Evolutionary conservation across 495 filamentous ascomycete genomes (phyloP).

Genomic region (Lepidopterella palustris): DNA sequence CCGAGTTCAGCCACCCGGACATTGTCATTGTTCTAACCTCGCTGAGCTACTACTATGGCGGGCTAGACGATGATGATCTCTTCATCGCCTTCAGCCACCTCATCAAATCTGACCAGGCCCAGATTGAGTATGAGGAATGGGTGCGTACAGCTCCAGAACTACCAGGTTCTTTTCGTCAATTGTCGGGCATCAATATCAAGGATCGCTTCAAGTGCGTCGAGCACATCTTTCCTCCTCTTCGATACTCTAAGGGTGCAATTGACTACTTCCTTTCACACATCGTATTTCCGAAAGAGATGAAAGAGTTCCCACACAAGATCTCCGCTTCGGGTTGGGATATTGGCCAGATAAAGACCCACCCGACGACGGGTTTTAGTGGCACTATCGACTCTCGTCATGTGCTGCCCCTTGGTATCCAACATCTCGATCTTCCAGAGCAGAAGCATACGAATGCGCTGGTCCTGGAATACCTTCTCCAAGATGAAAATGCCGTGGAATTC

Average conservation of each 20-base stretch:
- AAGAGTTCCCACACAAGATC: slow-evolving; percentile 58
- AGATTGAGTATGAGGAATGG: slow-evolving; percentile 26
- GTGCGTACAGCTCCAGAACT: slow-evolving; percentile 24
- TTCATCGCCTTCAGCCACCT: slow-evolving; percentile 44
- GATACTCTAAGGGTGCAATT: slow-evolving; percentile 46
- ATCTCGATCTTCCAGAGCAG: slow-evolving; percentile 51
- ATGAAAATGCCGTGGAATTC: slow-evolving; percentile 43
- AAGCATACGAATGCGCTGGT: slow-evolving; percentile 61
- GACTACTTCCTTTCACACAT: slow-evolving; percentile 58
- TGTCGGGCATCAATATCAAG: slow-evolving; percentile 54
- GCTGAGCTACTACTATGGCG: slow-evolving; percentile 62
- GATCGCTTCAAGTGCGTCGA: slow-evolving; percentile 39
- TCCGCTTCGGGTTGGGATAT: slow-evolving; percentile 69
- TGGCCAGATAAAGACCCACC: slow-evolving; percentile 41
- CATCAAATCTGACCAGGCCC: slow-evolving; percentile 50
- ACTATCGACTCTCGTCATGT: slow-evolving; percentile 59
- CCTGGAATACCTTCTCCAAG: slow-evolving; percentile 48
- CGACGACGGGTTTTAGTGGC: slow-evolving; percentile 63
- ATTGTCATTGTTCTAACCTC: slow-evolving; percentile 60
- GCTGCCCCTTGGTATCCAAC: slow-evolving; percentile 51
- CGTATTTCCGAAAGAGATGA: slow-evolving; percentile 62
- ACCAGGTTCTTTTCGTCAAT: slow-evolving; percentile 37
- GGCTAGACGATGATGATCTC: slow-evolving; percentile 51
- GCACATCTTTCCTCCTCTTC: slow-evolving; percentile 48
- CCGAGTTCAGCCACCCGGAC: slow-evolving; percentile 73